Evolutionary conservation across 352 stramenopile species (phyloP).

Genomic region (Phytophthora litchii): DNA sequence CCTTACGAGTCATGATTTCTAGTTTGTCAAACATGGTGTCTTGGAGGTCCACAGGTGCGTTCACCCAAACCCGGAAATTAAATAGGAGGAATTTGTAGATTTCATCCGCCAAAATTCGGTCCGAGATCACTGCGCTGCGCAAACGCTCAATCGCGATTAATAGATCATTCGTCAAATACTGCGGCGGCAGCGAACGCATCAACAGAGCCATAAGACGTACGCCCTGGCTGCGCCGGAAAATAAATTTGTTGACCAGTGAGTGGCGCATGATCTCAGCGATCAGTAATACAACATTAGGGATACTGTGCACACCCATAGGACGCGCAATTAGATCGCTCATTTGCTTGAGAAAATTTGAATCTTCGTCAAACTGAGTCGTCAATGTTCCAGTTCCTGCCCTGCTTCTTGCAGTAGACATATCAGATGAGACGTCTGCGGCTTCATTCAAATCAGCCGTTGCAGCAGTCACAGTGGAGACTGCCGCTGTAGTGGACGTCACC

Average conservation of each 20-base stretch:
- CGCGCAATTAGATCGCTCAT: constrained; percentile 77
- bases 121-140: constrained; percentile 75
- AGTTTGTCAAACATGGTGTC: constrained; percentile 81
- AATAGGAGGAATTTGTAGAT: constrained; percentile 87
- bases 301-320: constrained; percentile 67
- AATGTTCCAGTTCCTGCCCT: constrained; percentile 20
- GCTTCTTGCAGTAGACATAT: constrained; percentile 7
- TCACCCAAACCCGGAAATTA: constrained; percentile 88
- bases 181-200: constrained; percentile 64
- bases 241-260: constrained; percentile 89
- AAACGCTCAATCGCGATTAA: constrained; percentile 76
- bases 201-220: constrained; percentile 75
- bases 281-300: constrained; percentile 78
- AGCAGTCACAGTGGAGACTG: constrained; percentile 36
- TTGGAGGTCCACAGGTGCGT: constrained; percentile 72
- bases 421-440: constrained; percentile 8
- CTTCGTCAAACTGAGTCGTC: constrained; percentile 77
- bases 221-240: constrained; percentile 78
- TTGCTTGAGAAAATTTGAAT: constrained; percentile 73
- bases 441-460: constrained; percentile 13
- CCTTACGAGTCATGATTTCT: constrained; percentile 76
- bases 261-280: constrained; percentile 88
- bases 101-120: constrained; percentile 79
- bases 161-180: constrained; percentile 73
- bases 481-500: constrained; percentile 50